Conservation (phyloP, 192 early-diverging fungal genomes). For the Oehlia diaphana region DNA sequence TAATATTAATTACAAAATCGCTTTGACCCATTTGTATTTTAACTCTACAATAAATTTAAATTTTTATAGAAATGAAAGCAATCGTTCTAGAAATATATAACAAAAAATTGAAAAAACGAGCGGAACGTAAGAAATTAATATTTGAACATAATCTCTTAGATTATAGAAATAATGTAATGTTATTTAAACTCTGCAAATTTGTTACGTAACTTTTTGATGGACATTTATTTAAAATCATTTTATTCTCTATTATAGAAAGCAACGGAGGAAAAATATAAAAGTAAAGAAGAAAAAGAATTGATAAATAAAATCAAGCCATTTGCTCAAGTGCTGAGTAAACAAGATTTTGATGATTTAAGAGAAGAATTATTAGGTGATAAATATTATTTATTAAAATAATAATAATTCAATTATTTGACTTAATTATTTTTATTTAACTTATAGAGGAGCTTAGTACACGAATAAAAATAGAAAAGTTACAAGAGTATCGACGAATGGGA, state of each 20-base stretch:
- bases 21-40: slow-evolving; percentile 4
- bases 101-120: slow-evolving; percentile 74
- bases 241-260: slow-evolving; percentile 29
- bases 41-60: neutral
- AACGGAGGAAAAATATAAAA: slow-evolving; percentile 70
- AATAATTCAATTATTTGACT: neutral
- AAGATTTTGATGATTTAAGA: slow-evolving; percentile 14
- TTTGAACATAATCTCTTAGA: slow-evolving; percentile 89
- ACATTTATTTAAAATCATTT: neutral
- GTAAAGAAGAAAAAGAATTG: slow-evolving; percentile 89
- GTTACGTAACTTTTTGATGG: neutral
- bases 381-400: neutral
- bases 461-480: slow-evolving; percentile 22
- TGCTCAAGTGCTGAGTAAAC: slow-evolving; percentile 77
- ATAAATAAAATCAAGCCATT: slow-evolving; percentile 78
- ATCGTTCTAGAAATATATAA: slow-evolving; percentile 95
- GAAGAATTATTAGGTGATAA: slow-evolving; percentile 17
- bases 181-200: neutral
- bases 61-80: slow-evolving; percentile 74
- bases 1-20: neutral
- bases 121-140: slow-evolving; percentile 84
- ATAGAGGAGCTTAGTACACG: slow-evolving; percentile 1
- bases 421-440: neutral
- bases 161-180: slow-evolving; percentile 66
- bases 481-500: slow-evolving; percentile 26